These are phyloP conservation scores for Teunomyces stri DNA, from an alignment of 805 yeast genomes.

Conservation along the genomic window DNA sequence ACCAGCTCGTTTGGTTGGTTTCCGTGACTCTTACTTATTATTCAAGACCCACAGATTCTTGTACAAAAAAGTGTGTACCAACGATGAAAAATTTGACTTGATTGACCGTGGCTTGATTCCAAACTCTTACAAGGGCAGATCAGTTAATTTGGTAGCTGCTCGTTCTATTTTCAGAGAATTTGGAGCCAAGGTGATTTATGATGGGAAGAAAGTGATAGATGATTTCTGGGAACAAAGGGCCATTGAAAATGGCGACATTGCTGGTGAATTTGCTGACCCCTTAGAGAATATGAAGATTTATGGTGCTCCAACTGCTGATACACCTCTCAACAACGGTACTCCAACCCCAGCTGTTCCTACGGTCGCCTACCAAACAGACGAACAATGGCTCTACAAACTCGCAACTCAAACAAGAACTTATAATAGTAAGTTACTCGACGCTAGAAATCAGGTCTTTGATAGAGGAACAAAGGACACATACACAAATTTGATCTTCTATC, in stretches of 20 bases:
- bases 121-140: constrained; percentile 84
- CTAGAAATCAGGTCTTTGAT: constrained; percentile 52
- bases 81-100: constrained; percentile 78
- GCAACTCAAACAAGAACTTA: constrained; percentile 74
- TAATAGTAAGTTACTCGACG: constrained; percentile 59
- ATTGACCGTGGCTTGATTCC: constrained; percentile 82
- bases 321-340: constrained; percentile 18
- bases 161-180: constrained; percentile 86
- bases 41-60: constrained; percentile 82
- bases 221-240: constrained; percentile 80
- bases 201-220: constrained; percentile 78
- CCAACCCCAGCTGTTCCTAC: constrained; percentile 42
- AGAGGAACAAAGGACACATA: constrained; percentile 76
- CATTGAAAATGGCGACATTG: constrained; percentile 58
- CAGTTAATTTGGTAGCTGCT: constrained; percentile 88
- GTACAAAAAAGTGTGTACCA: constrained; percentile 68
- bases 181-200: constrained; percentile 78
- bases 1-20: constrained; percentile 93
- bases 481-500: constrained; percentile 78
- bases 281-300: constrained; percentile 40
- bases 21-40: constrained; percentile 84
- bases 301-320: constrained; percentile 8
- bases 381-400: constrained; percentile 82
- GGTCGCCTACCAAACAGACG: constrained; percentile 50
- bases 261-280: constrained; percentile 72